A percentile compares a stretch with the other conserved stretches of the same genome.
Evolutionary conservation across 202 grass and related monocot genomes (phyloP).

Genomic region (Saccharum hybrid): DNA sequence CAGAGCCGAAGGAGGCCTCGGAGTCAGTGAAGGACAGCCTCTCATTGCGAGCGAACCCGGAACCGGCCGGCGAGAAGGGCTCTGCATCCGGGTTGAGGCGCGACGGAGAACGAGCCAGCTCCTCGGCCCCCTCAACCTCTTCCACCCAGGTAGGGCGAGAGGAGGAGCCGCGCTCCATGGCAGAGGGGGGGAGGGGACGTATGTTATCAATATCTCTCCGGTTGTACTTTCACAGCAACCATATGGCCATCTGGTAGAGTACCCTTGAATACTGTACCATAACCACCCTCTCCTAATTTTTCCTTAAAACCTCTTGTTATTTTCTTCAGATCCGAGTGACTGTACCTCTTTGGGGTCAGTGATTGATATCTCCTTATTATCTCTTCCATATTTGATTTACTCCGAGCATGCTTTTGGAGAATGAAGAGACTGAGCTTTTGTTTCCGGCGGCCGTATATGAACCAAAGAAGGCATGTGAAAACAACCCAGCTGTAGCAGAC

Average conservation of each 20-base stretch:
- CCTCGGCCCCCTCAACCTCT: too few species aligned
- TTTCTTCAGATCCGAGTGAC: conserved; percentile 53
- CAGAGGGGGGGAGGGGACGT: too few species aligned
- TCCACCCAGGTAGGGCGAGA: too few species aligned
- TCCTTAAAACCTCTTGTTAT: conserved; percentile 50
- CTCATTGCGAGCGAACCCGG: too few species aligned
- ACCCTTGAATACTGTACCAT: conserved; percentile 60
- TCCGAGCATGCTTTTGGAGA: not conserved
- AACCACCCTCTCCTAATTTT: conserved; percentile 62
- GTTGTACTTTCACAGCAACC: conserved; percentile 67
- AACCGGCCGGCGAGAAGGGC: too few species aligned
- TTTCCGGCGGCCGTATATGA: not conserved
- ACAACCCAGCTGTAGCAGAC: too few species aligned
- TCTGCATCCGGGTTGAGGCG: too few species aligned
- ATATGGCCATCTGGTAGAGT: conserved; percentile 36
- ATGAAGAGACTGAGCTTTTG: not conserved
- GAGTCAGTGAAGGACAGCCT: too few species aligned
- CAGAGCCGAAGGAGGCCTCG: too few species aligned
- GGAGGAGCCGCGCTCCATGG: too few species aligned
- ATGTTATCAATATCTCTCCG: too few species aligned
- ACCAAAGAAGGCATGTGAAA: conserved; percentile 28
- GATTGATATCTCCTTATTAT: conserved; percentile 45
- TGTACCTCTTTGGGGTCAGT: conserved; percentile 44
- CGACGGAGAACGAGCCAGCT: too few species aligned
- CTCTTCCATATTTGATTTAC: conserved; percentile 38